Evolutionary conservation across 2,329 filamentous ascomycete species (phyloP), one percentile per base, ranked within the genome.

Genomic region (Penicillium sp.): DNA sequence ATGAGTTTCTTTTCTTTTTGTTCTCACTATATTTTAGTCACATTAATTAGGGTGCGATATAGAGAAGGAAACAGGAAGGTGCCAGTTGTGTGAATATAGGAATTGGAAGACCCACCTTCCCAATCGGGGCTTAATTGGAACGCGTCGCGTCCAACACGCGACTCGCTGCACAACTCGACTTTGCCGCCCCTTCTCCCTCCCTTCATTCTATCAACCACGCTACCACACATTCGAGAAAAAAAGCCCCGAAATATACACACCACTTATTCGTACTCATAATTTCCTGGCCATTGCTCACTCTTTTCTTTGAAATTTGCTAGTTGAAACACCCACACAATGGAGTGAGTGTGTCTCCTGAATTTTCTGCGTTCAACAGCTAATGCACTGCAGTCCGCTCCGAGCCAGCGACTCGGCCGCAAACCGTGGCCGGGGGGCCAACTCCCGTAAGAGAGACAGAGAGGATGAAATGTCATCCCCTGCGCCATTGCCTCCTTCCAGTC

Each of bases 381-480:
- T 33, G 21, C 46, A 22, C 15, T 22, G 6, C 40, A 61, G 58
- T 54, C 89, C 90, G 67, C 78, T 94, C 53, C 83, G 85, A 69
- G 78, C 83, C 60, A 88, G 83, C 72, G 85, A 87, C 76, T 82
- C 84, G 53, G 90, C 89, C 57, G 88, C 84, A 61, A 95, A 95
- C 71, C 82, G 88, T 59, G 87, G 88, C 46, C 68, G 78, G 49
- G 70, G 71, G 17, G 72, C 72, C 55, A 77, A 72, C 57, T 71
- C 76, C 54, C 76, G 80, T 53, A 86, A 86, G 69, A 78, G 83
- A 61, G 75, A 77, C 32, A 77, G 83, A 70, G 83, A 85, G 60
- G 77, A 77, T 52, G 78, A 82, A 61, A 79, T 81, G 46, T 73
- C 75, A 37, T 81, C 80, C 26, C 81, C 80, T 15, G 76, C 74